These are phyloP conservation scores for Metschnikowia peoriensis DNA, from an alignment of 805 yeast species.

Conservation along the genomic window DNA sequence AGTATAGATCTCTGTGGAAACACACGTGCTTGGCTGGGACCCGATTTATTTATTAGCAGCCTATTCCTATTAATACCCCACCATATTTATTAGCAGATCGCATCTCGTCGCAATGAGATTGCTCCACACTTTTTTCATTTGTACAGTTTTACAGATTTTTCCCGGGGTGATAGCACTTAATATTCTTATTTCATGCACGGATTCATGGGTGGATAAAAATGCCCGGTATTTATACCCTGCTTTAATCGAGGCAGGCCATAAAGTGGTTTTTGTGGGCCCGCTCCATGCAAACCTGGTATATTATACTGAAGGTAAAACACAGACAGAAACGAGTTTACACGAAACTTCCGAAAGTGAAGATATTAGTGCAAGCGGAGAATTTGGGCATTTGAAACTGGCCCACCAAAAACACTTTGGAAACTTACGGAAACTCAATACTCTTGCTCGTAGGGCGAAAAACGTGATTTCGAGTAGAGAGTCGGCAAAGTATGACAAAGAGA, in stretches of 20 bases:
- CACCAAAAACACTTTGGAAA: slow-evolving; percentile 30
- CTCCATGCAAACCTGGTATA: slow-evolving; percentile 12
- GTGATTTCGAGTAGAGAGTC: slow-evolving; percentile 13
- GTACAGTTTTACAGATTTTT: not conserved
- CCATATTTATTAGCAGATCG: not conserved
- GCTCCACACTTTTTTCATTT: not conserved
- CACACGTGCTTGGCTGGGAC: not conserved
- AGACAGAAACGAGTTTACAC: not conserved
- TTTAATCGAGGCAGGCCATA: slow-evolving; percentile 29
- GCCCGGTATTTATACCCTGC: slow-evolving; percentile 27
- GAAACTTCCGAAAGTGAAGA: not conserved
- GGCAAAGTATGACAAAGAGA: not conserved
- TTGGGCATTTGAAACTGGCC: slow-evolving; percentile 30
- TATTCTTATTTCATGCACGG: slow-evolving; percentile 31
- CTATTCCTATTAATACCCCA: not conserved
- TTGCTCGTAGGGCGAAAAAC: slow-evolving; percentile 22
- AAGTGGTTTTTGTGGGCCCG: slow-evolving; percentile 33
- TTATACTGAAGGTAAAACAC: not conserved
- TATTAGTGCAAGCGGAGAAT: slow-evolving; percentile 26
- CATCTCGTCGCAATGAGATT: not conserved
- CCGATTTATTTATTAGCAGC: not conserved
- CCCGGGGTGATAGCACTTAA: slow-evolving; percentile 21
- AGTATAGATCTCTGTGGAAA: too few relatives aligned
- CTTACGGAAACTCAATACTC: slow-evolving; percentile 15
- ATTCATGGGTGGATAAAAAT: slow-evolving; percentile 40